Evolutionary conservation across 108 stramenopile genomes (phyloP).

Genomic region (Skeletonema marinoi): DNA sequence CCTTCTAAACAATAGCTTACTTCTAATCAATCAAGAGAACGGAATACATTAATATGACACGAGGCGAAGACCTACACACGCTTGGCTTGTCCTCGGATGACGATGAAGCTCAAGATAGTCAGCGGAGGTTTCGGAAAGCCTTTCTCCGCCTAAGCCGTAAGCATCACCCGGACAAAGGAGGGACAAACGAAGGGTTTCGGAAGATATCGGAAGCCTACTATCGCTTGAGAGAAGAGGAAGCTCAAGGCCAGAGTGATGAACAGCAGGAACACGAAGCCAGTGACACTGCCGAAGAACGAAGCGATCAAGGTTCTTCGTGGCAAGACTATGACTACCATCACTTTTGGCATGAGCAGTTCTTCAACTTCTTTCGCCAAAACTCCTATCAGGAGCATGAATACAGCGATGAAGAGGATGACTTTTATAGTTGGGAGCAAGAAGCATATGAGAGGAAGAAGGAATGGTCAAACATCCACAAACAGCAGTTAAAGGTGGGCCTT

Average conservation of each 20-base stretch:
- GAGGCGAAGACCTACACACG: background rate
- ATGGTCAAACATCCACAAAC: background rate
- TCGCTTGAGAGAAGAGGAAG: constrained; percentile 49
- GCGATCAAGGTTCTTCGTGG: background rate
- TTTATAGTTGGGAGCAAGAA: background rate
- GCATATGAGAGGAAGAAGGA: background rate
- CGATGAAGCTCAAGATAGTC: background rate
- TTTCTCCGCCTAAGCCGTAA: constrained; percentile 64
- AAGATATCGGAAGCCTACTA: constrained; percentile 86
- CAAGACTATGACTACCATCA: background rate
- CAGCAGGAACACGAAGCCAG: background rate
- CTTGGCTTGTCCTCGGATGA: constrained; percentile 6
- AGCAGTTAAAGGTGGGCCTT: background rate
- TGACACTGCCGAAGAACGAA: background rate
- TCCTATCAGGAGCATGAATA: background rate
- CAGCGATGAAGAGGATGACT: background rate
- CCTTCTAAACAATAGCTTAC: no score
- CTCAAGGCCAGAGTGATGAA: background rate
- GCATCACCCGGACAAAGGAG: constrained; percentile 84
- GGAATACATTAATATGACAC: background rate
- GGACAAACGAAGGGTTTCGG: constrained; percentile 86
- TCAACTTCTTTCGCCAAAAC: background rate
- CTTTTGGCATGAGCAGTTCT: background rate
- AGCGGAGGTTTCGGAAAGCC: constrained; percentile 81
- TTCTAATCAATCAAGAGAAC: no score